Evolutionary conservation across 768 basidiomycete genomes (phyloP), one percentile per base, ranked within the genome.

Genomic region (Pholiota conissans): DNA sequence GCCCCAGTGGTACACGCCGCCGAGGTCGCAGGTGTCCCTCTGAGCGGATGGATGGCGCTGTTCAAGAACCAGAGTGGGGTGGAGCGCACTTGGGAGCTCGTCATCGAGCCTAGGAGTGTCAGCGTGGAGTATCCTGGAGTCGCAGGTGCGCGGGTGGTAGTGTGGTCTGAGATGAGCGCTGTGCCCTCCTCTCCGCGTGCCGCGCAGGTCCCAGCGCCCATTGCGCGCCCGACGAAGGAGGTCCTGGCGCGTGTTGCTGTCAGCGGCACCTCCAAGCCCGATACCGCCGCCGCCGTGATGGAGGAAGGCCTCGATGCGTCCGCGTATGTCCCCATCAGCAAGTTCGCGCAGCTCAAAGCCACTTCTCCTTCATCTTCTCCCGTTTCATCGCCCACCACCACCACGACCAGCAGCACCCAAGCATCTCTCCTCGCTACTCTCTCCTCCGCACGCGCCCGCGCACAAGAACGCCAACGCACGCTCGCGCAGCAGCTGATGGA

Each of bases 31-130:
- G 63, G 66, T 18, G 50, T 78, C 11, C 55, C 57, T 3, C 77
- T 76, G 76, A 58, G 65, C 2, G 71, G 72, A 24, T 79, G 75
- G 76, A 73, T 77, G 59, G 49, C 58, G 2, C 65, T 69, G 29
- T 63, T 79, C 24, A n/a, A n/a, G n/a, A n/a, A n/a, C n/a, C n/a
- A n/a, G n/a, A n/a, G n/a, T n/a, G n/a, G n/a, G n/a, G 74, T 74
- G 13, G 64, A 67, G 24, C 63, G 67, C 13, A 66, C 69, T n/a
- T 73, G 77, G 34, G 71, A 73, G 29, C 67, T 77, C 37, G 59
- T 71, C 52, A 65, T 79, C 56, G 64, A 73, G 20, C 61, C 69
- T 4, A 57, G 61, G 32, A 52, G 40, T 10, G 69, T 75, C 40
- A 63, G 67, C 22, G 69, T 74, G 34, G 65, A 63, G 40, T 69